phyloP scores from a whole-genome alignment of 2,329 filamentous ascomycete genomes.

The Colletotrichum tamarilloi region DNA sequence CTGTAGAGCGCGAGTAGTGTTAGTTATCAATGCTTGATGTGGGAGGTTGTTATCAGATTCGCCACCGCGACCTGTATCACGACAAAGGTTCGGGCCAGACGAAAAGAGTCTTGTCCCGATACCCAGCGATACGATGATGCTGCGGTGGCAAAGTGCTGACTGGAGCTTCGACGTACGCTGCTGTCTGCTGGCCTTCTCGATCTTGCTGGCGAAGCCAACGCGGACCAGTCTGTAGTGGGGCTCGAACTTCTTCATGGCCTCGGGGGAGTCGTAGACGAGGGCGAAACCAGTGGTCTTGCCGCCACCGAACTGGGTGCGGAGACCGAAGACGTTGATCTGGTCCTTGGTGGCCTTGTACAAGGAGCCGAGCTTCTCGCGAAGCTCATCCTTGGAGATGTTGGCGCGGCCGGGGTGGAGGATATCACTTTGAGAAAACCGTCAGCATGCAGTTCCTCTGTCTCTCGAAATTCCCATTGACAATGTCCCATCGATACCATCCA shows the following conservation, averaged over 20 bases:
- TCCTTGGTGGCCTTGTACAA: slow-evolving; percentile 99
- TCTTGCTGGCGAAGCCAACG: slow-evolving; percentile 91
- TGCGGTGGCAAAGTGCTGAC: not conserved
- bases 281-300: slow-evolving; percentile 99
- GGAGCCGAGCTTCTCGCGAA: slow-evolving; percentile 92
- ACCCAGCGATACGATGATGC: not conserved
- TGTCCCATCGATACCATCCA: not conserved
- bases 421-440: slow-evolving; percentile 72
- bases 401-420: slow-evolving; percentile 98
- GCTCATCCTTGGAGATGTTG: slow-evolving; percentile 99
- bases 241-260: slow-evolving; percentile 99
- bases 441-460: slow-evolving; percentile 9
- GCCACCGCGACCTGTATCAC: slow-evolving; percentile 38
- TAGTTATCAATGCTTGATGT: slow-evolving; percentile 24
- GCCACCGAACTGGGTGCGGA: slow-evolving; percentile 98
- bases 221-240: slow-evolving; percentile 96
- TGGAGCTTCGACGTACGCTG: slow-evolving; percentile 81
- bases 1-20: slow-evolving; percentile 61
- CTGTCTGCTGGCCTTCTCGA: slow-evolving; percentile 97
- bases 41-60: not conserved
- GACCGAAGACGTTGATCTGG: slow-evolving; percentile 97
- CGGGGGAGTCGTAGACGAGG: slow-evolving; percentile 96
- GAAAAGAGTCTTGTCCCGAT: not conserved
- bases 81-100: slow-evolving; percentile 25
- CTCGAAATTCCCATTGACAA: not conserved